Percentiles rank a stretch among this genome's conserved stretches.
phyloP scores from a whole-genome alignment of 345 rosid species.

The Syzygium jambos region DNA sequence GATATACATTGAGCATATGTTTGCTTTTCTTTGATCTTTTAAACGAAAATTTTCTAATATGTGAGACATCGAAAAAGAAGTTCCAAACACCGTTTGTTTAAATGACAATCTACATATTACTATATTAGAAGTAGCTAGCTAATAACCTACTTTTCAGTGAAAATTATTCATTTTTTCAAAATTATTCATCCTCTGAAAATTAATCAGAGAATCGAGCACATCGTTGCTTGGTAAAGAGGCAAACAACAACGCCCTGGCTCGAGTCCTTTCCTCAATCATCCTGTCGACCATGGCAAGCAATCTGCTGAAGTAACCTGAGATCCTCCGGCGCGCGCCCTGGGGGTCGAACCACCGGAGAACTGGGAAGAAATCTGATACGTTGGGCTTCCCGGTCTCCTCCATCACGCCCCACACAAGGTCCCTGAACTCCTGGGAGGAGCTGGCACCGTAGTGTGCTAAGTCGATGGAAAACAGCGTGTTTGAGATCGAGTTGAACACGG shows the following conservation, averaged over 20 bases:
- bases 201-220: conserved; percentile 23
- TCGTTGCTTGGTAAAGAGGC: conserved; percentile 1
- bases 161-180: no score
- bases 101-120: no score
- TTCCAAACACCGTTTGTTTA: no score
- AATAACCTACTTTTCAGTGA: no score
- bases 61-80: no score
- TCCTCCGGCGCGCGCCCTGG: conserved; percentile 18
- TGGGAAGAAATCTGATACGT: conserved; percentile 28
- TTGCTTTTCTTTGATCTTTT: no score
- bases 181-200: neutral
- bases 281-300: conserved; percentile 6
- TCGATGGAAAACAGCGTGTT: conserved; percentile 9
- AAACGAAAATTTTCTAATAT: no score
- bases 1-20: no score
- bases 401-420: conserved; percentile 1
- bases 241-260: neutral
- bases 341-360: conserved; percentile 21
- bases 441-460: neutral
- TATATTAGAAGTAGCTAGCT: no score
- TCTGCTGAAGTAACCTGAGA: neutral
- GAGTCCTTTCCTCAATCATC: conserved; percentile 6
- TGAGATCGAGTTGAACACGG: conserved; percentile 3
- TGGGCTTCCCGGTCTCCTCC: conserved; percentile 28
- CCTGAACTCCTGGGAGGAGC: conserved; percentile 2